Evolutionary conservation across 257 asterid species (phyloP), one percentile per base, ranked within the genome.

Genomic region (Jacaranda mimosifolia): DNA sequence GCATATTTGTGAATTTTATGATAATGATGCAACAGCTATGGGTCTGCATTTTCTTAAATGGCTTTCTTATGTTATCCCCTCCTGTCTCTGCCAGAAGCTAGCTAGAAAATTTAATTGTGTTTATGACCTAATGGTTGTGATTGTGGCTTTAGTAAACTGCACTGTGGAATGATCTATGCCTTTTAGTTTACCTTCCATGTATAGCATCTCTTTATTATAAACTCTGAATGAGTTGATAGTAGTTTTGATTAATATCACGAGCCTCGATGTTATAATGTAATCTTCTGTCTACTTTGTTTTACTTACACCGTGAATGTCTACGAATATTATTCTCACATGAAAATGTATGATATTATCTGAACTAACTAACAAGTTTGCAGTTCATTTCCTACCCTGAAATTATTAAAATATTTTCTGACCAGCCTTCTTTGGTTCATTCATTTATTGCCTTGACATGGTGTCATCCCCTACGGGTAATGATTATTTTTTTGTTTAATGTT

Each of bases 401-500:
- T 3, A 62, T 26, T 48, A 62, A 18, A 51, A 40, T 51, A 51
- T 17, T 35, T 12, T 42, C 39, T 40, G 9, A 18, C 65, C 14
- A 58, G 43, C 14, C 52, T 77, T 81, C 19, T 46, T 19, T 36
- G 32, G 40, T 71, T 53, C 58, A 10, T 70, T 82, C 49, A 39
- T 64, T 68, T 80, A 40, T 72, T 26, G 38, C 46, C 36, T 68
- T 65, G 51, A 51, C 42, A 21, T 75, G 51, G 71, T 53, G 62
- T 43, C 17, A 19, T 12, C 36, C 26, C 62, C 45, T 55, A 80
- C 51, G 68, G 55, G 64, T 71, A 69, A 32, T 62, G 63, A 74
- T 67, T 19, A 19, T 39, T 63, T 39, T 86, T 52, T 74, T 77
- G 52, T 65, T 39, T 76, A 14, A 77, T 82, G 13, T 35, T 69